These are phyloP conservation scores for Podaxis rugospora DNA, from an alignment of 768 basidiomycete species.

Conservation along the genomic window DNA sequence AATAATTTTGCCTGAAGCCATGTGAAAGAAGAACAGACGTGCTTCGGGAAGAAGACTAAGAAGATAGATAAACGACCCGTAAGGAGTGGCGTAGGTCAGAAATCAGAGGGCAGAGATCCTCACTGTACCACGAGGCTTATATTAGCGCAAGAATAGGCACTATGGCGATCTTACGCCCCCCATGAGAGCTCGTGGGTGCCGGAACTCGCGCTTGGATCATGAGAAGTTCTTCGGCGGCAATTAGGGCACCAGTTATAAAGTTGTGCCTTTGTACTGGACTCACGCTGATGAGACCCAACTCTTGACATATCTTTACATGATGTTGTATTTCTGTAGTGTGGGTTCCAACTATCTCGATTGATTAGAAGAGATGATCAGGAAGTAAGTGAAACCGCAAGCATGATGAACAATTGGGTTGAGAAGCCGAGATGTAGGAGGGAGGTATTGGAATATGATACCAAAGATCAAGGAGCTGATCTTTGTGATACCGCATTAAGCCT, in stretches of 20 bases:
- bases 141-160: background rate
- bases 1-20: slow-evolving; percentile 1
- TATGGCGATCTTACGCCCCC: background rate
- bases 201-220: background rate
- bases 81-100: background rate
- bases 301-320: background rate
- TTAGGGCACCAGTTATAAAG: background rate
- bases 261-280: background rate
- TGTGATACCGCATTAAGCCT: background rate
- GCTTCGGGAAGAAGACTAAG: background rate
- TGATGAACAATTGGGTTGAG: no score
- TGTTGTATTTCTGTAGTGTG: background rate
- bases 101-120: background rate
- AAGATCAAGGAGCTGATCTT: background rate
- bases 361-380: background rate
- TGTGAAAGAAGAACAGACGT: background rate
- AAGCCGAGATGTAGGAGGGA: background rate
- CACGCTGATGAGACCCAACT: background rate
- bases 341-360: background rate
- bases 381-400: background rate
- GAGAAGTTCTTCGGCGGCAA: background rate
- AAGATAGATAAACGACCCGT: background rate
- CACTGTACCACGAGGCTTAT: no score
- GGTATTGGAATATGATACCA: no score
- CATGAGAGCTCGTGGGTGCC: no score